These are phyloP conservation scores for Sugiyamaella sp. DNA, from an alignment of 1,139 yeast species.

Conservation along the genomic window DNA sequence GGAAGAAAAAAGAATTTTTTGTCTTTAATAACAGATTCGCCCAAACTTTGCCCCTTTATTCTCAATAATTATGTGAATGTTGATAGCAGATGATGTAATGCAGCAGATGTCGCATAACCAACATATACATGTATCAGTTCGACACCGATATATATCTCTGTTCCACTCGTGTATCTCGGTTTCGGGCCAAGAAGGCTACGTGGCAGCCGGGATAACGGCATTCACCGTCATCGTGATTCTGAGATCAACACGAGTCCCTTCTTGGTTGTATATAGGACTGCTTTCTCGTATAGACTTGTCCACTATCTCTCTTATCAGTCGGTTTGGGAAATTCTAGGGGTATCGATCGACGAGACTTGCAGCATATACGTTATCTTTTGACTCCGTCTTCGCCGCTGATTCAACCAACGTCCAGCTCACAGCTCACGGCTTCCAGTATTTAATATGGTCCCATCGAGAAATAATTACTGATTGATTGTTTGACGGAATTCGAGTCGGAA, in stretches of 20 bases:
- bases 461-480: too few relatives aligned
- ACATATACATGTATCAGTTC: not conserved
- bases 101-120: slow-evolving; percentile 3
- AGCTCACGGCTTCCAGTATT: too few relatives aligned
- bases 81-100: not conserved
- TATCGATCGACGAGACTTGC: not conserved
- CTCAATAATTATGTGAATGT: slow-evolving; percentile 5
- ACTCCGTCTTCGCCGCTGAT: too few relatives aligned
- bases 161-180: not conserved
- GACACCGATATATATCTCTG: not conserved
- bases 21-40: not conserved
- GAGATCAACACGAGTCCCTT: not conserved
- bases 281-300: too few relatives aligned
- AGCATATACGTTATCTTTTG: not conserved
- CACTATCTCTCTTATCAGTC: not conserved
- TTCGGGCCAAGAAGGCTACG: too few relatives aligned
- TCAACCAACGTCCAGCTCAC: too few relatives aligned
- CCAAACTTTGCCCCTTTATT: not conserved
- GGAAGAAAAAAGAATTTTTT: not conserved
- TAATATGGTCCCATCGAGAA: too few relatives aligned
- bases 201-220: too few relatives aligned
- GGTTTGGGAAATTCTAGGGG: slow-evolving; percentile 16
- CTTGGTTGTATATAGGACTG: too few relatives aligned
- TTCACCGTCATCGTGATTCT: too few relatives aligned
- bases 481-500: too few relatives aligned